These are phyloP conservation scores for Phytopythium aichiense DNA, from an alignment of 352 stramenopile species.

Conservation along the genomic window DNA sequence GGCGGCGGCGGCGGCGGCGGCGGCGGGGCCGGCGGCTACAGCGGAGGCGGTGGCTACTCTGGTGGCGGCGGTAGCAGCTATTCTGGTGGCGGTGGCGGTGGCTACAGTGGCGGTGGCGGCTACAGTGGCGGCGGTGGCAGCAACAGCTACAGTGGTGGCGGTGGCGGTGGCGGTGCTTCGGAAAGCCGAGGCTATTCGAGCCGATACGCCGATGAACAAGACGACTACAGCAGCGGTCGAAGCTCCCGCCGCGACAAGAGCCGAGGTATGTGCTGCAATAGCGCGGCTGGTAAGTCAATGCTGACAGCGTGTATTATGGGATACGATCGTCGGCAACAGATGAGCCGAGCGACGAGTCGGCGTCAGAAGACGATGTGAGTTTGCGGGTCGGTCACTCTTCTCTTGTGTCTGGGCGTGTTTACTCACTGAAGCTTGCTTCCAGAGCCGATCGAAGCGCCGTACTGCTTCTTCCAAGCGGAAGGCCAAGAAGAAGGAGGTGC, in stretches of 20 bases:
- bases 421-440: not conserved
- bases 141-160: slow-evolving; percentile 16
- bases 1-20: slow-evolving; percentile 18
- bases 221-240: slow-evolving; percentile 35
- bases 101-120: slow-evolving; percentile 27
- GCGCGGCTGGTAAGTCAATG: not conserved
- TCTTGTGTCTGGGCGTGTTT: not conserved
- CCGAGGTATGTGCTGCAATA: slow-evolving; percentile 15
- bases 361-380: slow-evolving; percentile 66
- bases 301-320: not conserved
- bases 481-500: slow-evolving; percentile 76
- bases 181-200: slow-evolving; percentile 51
- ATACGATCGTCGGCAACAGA: slow-evolving; percentile 19
- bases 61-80: slow-evolving; percentile 21
- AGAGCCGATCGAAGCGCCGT: slow-evolving; percentile 40
- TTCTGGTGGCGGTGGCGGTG: slow-evolving; percentile 10
- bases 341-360: slow-evolving; percentile 57
- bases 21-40: slow-evolving; percentile 36
- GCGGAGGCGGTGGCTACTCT: slow-evolving; percentile 19
- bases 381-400: not conserved
- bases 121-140: slow-evolving; percentile 36
- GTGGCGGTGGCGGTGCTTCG: slow-evolving; percentile 12
- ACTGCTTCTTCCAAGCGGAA: slow-evolving; percentile 64
- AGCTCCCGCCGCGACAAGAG: slow-evolving; percentile 35
- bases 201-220: slow-evolving; percentile 64